Base-by-base conservation (phyloP, 78 protist genomes). In the Speleostelium caveatum region DNA sequence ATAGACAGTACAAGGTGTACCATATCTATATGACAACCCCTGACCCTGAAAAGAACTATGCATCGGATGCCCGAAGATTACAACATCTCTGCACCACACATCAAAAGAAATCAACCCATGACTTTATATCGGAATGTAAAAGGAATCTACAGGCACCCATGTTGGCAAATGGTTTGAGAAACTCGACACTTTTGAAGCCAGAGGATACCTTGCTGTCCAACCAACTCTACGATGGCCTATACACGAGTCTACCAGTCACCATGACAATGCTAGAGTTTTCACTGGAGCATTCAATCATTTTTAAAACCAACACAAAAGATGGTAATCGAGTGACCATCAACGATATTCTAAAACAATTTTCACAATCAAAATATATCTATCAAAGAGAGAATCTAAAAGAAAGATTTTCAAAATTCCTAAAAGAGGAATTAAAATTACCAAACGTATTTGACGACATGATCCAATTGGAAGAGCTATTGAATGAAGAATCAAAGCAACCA, bases 1-100 rank as follows among this genome's bases (percentile, higher is more conserved):
- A 59, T 33, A 38, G 91, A n/a, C 91, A 83, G 33, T 83, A 59
- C 67, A 62, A 69, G 42, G 91, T 83, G 6, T 83, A 83, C 59
- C 35, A 69, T 30, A 21, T 26, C n/a, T 83, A 59, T 83, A 53
- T 21, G 28, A 72, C 58, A 38, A 59, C 66, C 12, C 72, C 67
- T 35, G 91, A 72, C 3, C 65, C 78, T 24, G 71, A 83, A n/a
- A 60, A 73, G 26, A n/a, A 33, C 24, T 55, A 61, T 41, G 80
- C 49, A 21, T 22, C 56, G 21, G 91, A 83, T 41, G 59, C 32
- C 1, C 35, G 75, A 36, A 53, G 35, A 19, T 32, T 69, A 3
- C 0, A 19, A 7, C 91, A 69, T 69, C 36, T 83, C 36, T 56
- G 56, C 32, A 68, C 28, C 38, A 59, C 80, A 6, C 19, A 56